Conservation (phyloP, 1,139 yeast genomes). For the Protomyces macrosporus region DNA sequence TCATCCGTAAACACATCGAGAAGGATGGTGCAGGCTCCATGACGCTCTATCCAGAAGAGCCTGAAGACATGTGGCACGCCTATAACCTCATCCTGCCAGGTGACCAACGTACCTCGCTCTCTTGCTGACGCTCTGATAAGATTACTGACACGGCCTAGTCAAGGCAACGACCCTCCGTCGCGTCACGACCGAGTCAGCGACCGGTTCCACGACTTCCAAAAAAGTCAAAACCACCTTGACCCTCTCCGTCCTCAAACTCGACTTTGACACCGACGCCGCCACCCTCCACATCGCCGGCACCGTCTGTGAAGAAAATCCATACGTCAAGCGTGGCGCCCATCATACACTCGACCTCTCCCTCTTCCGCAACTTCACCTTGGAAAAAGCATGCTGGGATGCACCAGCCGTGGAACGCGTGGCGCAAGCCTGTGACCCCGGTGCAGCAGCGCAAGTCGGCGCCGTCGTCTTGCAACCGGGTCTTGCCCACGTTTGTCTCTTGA, state of each 20-base stretch:
- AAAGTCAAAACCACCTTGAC: conserved; percentile 54
- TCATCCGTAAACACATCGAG: conserved; percentile 49
- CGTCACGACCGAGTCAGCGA: conserved; percentile 37
- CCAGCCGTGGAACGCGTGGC: conserved; percentile 60
- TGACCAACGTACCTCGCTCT: conserved; percentile 46
- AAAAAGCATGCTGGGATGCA: conserved; percentile 77
- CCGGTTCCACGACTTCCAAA: conserved; percentile 46
- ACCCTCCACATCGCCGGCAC: conserved; percentile 76
- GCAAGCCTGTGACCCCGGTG: conserved; percentile 68
- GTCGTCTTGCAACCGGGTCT: conserved; percentile 90
- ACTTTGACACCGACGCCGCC: conserved; percentile 73
- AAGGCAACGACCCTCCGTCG: conserved; percentile 48
- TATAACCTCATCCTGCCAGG: conserved; percentile 73
- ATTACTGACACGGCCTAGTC: neutral
- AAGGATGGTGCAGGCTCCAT: conserved; percentile 64
- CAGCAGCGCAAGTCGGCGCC: conserved; percentile 89
- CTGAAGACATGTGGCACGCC: conserved; percentile 85
- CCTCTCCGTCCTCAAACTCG: conserved; percentile 62
- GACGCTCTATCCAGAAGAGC: conserved; percentile 71
- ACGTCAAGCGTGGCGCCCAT: conserved; percentile 76
- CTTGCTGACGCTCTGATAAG: conserved; percentile 56
- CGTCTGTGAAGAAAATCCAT: conserved; percentile 65
- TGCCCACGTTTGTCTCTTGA: conserved; percentile 83
- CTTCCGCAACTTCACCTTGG: conserved; percentile 60
- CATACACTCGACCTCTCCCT: conserved; percentile 82